Evolutionary conservation across 1,284 basidiomycete genomes (phyloP).

Genomic region (Coniferiporia sulphurascens): DNA sequence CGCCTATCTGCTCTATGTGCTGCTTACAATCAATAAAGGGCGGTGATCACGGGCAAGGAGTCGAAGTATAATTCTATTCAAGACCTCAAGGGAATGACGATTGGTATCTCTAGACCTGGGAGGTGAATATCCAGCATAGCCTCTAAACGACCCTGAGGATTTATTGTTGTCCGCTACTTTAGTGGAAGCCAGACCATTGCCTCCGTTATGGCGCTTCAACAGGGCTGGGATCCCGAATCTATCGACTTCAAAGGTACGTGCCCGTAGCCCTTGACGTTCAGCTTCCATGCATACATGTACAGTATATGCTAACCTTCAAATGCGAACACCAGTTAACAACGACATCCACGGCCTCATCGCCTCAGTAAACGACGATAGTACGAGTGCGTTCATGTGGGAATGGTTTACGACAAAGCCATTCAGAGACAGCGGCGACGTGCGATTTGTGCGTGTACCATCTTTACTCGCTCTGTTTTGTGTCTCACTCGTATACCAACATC

Average conservation of each 20-base stretch:
- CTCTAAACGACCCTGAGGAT: not conserved
- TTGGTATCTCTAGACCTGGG: slow-evolving; percentile 89
- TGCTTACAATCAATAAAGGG: slow-evolving; percentile 46
- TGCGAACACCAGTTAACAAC: slow-evolving; percentile 65
- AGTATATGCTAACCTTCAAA: not conserved
- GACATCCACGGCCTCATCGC: slow-evolving; percentile 86
- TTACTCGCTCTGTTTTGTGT: not conserved
- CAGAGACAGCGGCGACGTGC: slow-evolving; percentile 75
- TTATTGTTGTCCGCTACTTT: not conserved
- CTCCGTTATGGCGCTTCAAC: slow-evolving; percentile 85
- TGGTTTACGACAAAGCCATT: slow-evolving; percentile 98
- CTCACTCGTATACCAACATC: not conserved
- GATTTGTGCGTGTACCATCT: slow-evolving; percentile 55
- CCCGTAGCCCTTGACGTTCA: not conserved
- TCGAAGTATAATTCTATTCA: slow-evolving; percentile 67
- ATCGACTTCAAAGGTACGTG: slow-evolving; percentile 69
- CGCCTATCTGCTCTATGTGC: not conserved
- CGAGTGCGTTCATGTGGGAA: slow-evolving; percentile 91
- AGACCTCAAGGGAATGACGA: slow-evolving; percentile 76
- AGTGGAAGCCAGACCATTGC: slow-evolving; percentile 94
- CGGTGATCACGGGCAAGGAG: slow-evolving; percentile 84
- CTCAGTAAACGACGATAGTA: slow-evolving; percentile 84
- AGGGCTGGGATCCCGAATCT: slow-evolving; percentile 73
- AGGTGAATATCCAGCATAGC: slow-evolving; percentile 40
- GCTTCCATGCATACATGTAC: not conserved